These are phyloP conservation scores for Aristolochia contorta DNA, from an alignment of 164 flowering plant species.

Conservation along the genomic window DNA sequence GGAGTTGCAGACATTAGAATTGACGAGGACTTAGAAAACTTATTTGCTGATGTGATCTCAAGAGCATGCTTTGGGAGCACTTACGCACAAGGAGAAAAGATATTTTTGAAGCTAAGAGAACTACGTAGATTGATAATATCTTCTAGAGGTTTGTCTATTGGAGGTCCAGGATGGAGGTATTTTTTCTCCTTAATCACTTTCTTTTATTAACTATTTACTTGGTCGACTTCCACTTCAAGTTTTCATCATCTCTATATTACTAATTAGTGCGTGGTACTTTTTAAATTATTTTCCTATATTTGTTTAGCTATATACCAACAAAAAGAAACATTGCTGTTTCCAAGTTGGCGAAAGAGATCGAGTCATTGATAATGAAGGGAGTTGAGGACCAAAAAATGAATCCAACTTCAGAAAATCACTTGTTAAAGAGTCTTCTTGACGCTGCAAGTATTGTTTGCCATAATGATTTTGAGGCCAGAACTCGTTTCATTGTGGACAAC, in stretches of 20 bases:
- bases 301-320: background rate
- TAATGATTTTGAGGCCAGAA: background rate
- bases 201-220: background rate
- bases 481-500: conserved; percentile 55
- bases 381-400: conserved; percentile 22
- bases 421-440: conserved; percentile 40
- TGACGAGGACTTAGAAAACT: conserved; percentile 27
- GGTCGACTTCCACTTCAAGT: too few species aligned
- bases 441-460: background rate
- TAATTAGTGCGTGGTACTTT: too few species aligned
- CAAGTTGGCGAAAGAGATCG: conserved; percentile 56
- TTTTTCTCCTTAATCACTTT: background rate
- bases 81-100: conserved; percentile 17
- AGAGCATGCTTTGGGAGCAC: conserved; percentile 25
- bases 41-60: conserved; percentile 27
- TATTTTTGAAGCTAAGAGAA: conserved; percentile 15
- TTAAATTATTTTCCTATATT: background rate
- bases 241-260: too few species aligned
- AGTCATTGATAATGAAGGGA: conserved; percentile 35
- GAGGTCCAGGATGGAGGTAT: conserved; percentile 11
- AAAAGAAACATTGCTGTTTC: conserved; percentile 22
- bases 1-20: conserved; percentile 25
- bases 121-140: conserved; percentile 20
- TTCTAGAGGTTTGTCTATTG: conserved; percentile 11
- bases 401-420: conserved; percentile 19